Percentiles rank a stretch among this genome's conserved stretches.
Evolutionary conservation across 2,329 filamentous ascomycete species (phyloP).

Genomic region (Penicillium janthinellum): DNA sequence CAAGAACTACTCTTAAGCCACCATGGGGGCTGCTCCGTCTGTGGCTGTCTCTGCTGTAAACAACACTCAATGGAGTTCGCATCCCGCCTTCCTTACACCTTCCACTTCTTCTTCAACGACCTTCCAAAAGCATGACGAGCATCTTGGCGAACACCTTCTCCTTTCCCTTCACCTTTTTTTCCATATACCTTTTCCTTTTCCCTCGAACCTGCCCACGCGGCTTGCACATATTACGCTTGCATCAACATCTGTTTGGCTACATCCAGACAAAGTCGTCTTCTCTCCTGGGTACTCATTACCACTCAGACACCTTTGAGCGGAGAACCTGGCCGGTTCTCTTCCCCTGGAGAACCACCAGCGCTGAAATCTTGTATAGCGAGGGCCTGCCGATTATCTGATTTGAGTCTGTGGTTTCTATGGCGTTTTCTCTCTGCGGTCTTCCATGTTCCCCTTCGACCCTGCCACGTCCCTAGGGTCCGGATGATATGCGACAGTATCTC

Average conservation of each 20-base stretch:
- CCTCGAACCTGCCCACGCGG: constrained; percentile 22
- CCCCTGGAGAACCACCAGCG: constrained; percentile 14
- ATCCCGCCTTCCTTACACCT: constrained; percentile 2
- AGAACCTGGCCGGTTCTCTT: not conserved
- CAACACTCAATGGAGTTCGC: not conserved
- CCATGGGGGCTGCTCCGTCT: not conserved
- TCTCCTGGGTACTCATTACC: not conserved
- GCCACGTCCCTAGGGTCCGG: constrained; percentile 45
- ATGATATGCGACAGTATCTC: constrained; percentile 24
- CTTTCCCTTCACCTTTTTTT: constrained; percentile 16
- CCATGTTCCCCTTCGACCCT: constrained; percentile 36
- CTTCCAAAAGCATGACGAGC: constrained; percentile 38
- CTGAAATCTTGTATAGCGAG: constrained; percentile 35
- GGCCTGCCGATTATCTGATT: constrained; percentile 28
- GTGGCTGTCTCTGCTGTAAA: not conserved
- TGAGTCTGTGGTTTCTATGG: constrained; percentile 24
- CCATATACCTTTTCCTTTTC: constrained; percentile 30
- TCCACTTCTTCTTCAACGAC: constrained; percentile 30
- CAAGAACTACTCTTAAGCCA: constrained; percentile 38
- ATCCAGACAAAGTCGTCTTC: constrained; percentile 6
- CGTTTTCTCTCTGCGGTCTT: constrained; percentile 34
- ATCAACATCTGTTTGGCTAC: constrained; percentile 16
- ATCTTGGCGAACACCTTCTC: constrained; percentile 28
- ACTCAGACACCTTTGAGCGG: not conserved
- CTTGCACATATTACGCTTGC: constrained; percentile 37